Percentiles rank a stretch among this genome's conserved stretches.
Evolutionary conservation across 305 asterid species (phyloP).

Genomic region (Solanum hybrid): DNA sequence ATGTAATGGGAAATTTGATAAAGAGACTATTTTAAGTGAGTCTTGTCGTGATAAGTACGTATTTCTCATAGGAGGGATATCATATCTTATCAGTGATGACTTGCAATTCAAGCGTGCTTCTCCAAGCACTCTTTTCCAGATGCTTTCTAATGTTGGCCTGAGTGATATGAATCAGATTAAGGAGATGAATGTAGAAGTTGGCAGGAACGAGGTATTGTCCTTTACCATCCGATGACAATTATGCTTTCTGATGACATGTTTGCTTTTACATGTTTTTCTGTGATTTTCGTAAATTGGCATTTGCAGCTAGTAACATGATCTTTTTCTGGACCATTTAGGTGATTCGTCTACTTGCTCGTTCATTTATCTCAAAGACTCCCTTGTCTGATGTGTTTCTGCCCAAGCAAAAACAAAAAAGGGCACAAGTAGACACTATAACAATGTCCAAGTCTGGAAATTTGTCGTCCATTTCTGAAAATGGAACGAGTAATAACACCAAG

Average conservation of each 20-base stretch:
- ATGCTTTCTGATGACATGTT: neutral
- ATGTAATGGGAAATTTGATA: neutral
- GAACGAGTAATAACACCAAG: neutral
- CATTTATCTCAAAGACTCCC: neutral
- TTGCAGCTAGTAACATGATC: neutral
- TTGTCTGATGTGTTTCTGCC: slow-evolving; percentile 7
- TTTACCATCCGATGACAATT: neutral
- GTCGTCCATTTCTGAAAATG: neutral
- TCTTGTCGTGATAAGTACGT: neutral
- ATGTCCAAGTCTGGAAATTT: neutral
- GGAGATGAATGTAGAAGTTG: neutral
- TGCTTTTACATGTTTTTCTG: neutral
- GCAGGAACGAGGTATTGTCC: neutral
- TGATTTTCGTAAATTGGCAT: neutral
- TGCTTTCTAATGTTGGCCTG: neutral
- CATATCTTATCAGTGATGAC: neutral
- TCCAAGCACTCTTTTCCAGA: neutral
- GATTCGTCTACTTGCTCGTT: neutral
- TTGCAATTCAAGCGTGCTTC: slow-evolving; percentile 2
- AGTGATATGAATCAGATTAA: neutral
- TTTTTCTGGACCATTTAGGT: neutral
- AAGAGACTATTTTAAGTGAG: neutral
- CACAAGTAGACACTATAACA: neutral
- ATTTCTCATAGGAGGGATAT: neutral
- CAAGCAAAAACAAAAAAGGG: neutral